phyloP scores from a whole-genome alignment of 805 yeast genomes.

The Starmerella asiatica region DNA sequence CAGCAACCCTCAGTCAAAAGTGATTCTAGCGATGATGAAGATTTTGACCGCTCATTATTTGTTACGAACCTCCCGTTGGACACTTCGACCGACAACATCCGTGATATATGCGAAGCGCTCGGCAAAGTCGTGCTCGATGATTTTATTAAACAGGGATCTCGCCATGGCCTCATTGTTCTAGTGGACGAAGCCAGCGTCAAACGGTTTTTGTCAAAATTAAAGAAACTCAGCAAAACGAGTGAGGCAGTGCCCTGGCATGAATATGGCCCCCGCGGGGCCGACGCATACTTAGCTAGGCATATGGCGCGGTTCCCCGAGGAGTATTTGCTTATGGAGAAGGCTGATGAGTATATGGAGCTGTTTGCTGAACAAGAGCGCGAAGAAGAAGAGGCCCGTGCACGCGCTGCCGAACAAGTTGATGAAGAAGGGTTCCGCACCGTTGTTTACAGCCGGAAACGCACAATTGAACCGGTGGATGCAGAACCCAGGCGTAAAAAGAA shows the following conservation, averaged over 20 bases:
- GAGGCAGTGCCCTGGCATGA: conserved; percentile 23
- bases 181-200: conserved; percentile 56
- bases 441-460: conserved; percentile 75
- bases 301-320: conserved; percentile 31
- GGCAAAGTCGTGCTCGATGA: conserved; percentile 32
- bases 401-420: conserved; percentile 46
- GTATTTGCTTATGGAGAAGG: conserved; percentile 39
- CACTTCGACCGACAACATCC: conserved; percentile 40
- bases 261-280: conserved; percentile 33
- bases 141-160: conserved; percentile 25
- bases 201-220: conserved; percentile 51
- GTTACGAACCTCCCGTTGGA: conserved; percentile 61
- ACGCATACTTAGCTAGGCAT: conserved; percentile 29
- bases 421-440: conserved; percentile 91
- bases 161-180: conserved; percentile 53
- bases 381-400: conserved; percentile 19
- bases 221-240: conserved; percentile 31
- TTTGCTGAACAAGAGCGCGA: conserved; percentile 61
- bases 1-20: conserved; percentile 11
- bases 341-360: conserved; percentile 46
- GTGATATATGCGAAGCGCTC: conserved; percentile 39
- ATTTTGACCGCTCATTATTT: conserved; percentile 43
- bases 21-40: conserved; percentile 26
- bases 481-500: conserved; percentile 36
- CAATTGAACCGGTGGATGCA: conserved; percentile 36